These are phyloP conservation scores for Xylariaceae sp. DNA, from an alignment of 2,329 filamentous ascomycete species.

Conservation along the genomic window DNA sequence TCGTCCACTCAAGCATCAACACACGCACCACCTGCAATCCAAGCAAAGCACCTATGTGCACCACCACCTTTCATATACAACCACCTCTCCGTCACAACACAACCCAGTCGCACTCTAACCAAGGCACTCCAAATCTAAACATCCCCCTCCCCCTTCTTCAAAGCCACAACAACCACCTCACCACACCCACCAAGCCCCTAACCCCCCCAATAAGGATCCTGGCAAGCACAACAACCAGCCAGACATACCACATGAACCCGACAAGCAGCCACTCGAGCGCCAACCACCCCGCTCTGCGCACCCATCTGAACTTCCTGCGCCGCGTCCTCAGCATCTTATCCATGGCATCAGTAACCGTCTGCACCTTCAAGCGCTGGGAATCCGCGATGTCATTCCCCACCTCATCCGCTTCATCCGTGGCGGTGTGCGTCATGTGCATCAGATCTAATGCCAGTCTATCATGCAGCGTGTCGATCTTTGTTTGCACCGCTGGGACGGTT, in stretches of 20 bases:
- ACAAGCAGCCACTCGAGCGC: conserved; percentile 84
- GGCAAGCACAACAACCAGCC: conserved; percentile 79
- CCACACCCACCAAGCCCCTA: conserved; percentile 52
- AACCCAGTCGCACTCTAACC: too few relatives aligned
- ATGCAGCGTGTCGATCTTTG: conserved; percentile 45
- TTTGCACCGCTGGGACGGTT: conserved; percentile 51
- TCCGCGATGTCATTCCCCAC: conserved; percentile 72
- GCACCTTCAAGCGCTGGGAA: conserved; percentile 73
- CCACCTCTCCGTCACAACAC: too few relatives aligned
- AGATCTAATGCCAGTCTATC: conserved; percentile 49
- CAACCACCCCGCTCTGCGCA: conserved; percentile 73
- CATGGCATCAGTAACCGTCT: conserved; percentile 74
- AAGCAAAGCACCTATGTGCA: too few relatives aligned
- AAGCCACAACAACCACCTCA: conserved; percentile 84
- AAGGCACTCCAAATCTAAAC: not conserved
- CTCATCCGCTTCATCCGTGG: conserved; percentile 75
- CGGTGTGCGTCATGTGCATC: conserved; percentile 58
- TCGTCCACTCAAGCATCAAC: too few relatives aligned
- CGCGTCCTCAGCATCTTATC: conserved; percentile 70
- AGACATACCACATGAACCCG: conserved; percentile 90
- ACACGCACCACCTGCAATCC: too few relatives aligned
- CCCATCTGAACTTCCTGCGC: conserved; percentile 65
- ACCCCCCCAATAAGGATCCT: conserved; percentile 62
- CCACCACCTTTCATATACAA: too few relatives aligned
- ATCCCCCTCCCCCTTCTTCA: conserved; percentile 35